Base-by-base conservation (phyloP, 768 basidiomycete genomes). In the Serendipita sp. region DNA sequence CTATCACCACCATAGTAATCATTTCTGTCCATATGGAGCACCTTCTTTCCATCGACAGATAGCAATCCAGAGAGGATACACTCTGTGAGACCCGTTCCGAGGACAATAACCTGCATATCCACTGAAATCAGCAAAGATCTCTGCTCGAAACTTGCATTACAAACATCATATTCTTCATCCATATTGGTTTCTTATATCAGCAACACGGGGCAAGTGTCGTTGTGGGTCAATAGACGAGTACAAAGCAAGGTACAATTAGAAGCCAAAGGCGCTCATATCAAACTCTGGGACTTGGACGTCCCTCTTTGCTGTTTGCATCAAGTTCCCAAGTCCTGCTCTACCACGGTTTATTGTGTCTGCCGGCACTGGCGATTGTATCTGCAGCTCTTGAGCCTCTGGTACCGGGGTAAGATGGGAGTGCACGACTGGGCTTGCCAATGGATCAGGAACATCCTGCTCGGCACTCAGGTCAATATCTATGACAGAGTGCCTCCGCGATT, bases 41-140 rank as follows among this genome's bases (percentile, higher is more conserved):
- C 96, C 78, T 98, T 99, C 83, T 98, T 97, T 68, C 96, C 95
- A 75, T 97, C 96, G 51, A 97, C 95, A n/a, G 95, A 98, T 70
- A 99, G 81, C 70, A 99, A 78, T 44, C 96, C 96, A 15, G 96
- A 98, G 67, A 99, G 84, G 74, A 98, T 94, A 78, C 96, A 98
- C 76, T 99, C 96, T 34, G 95, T 97, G 72, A 99, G 78, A 67
- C 96, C 96, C 67, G 96, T 99, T 67, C 96, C 96, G 71, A 98
- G 83, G 68, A 93, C 87, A 74, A 91, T 82, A 75, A 89, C 89
- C 88, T 91, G 73, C 45, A 64, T 48, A 35, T 34, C 38, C 38
- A 32, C n/a, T 60, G 64, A 23, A 46, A 28, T 51, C 36, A 44
- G 32, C 48, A 54, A 32, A 16, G 32, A 63, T n/a, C 15, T 30